Evolutionary conservation across 768 basidiomycete genomes (phyloP).

Genomic region (Russula griseocarnosa): DNA sequence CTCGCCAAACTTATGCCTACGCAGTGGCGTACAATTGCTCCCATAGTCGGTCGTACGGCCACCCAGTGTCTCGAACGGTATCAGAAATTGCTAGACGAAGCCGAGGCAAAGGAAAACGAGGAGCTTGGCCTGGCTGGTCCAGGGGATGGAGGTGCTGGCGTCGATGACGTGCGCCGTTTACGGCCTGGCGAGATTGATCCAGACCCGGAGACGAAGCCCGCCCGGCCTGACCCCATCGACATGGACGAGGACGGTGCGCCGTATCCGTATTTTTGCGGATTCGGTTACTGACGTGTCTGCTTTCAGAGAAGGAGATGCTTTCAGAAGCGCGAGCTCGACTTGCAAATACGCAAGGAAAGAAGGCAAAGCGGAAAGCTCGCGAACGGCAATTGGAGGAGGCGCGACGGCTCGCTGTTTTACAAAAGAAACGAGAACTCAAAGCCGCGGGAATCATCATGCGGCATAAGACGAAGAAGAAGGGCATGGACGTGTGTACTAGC

Average conservation of each 20-base stretch:
- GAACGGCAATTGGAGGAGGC: slow-evolving; percentile 98
- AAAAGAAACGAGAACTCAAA: slow-evolving; percentile 97
- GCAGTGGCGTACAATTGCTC: slow-evolving; percentile 99
- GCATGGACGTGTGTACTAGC: slow-evolving; percentile 79
- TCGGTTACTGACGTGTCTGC: slow-evolving; percentile 13
- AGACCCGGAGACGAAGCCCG: slow-evolving; percentile 97
- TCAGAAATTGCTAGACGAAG: slow-evolving; percentile 96
- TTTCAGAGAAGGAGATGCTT: slow-evolving; percentile 95
- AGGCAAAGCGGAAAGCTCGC: slow-evolving; percentile 97
- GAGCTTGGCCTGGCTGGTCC: slow-evolving; percentile 89
- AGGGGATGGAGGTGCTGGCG: slow-evolving; percentile 75
- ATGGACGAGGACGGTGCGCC: slow-evolving; percentile 96
- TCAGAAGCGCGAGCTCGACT: slow-evolving; percentile 97
- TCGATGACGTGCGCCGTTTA: slow-evolving; percentile 86
- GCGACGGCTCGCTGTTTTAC: slow-evolving; percentile 85
- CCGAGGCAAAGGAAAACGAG: slow-evolving; percentile 93
- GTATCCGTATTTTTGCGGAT: background rate
- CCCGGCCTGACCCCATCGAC: slow-evolving; percentile 97
- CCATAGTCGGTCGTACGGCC: slow-evolving; percentile 95
- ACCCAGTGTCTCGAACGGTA: slow-evolving; percentile 98
- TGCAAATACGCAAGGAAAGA: slow-evolving; percentile 99
- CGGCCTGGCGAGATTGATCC: slow-evolving; percentile 98
- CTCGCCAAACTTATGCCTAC: slow-evolving; percentile 99
- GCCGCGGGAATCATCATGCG: slow-evolving; percentile 98
- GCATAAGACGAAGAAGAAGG: slow-evolving; percentile 90